phyloP scores from a whole-genome alignment of 2,329 filamentous ascomycete species.

The Colletotrichum graminicola region DNA sequence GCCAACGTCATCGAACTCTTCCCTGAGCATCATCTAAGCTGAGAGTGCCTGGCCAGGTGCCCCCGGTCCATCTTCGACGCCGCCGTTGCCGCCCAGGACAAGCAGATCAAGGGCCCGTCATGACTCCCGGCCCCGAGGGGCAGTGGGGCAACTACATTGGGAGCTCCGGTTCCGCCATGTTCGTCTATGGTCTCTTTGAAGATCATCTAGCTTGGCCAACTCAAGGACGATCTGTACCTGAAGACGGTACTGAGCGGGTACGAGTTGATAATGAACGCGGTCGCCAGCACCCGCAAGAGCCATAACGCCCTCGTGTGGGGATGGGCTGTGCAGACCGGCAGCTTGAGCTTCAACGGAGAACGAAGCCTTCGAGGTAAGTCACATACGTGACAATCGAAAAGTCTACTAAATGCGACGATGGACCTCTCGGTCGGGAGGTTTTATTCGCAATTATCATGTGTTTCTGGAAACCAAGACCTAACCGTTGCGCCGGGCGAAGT shows the following conservation, averaged over 20 bases:
- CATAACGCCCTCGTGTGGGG: conserved; percentile 58
- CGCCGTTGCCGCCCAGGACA: no score
- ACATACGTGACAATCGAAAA: neutral
- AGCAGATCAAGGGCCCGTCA: no score
- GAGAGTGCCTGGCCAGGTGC: no score
- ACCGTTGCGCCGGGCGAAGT: neutral
- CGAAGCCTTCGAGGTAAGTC: conserved; percentile 56
- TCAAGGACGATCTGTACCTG: conserved; percentile 49
- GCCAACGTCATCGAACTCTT: no score
- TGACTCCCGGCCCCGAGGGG: no score
- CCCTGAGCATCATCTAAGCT: no score
- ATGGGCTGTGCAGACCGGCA: conserved; percentile 52
- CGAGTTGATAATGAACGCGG: conserved; percentile 57
- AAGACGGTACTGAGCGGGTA: conserved; percentile 58
- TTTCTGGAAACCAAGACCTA: neutral
- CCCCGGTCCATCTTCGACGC: no score
- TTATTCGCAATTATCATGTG: neutral
- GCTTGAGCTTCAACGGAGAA: conserved; percentile 52
- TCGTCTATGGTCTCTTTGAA: no score
- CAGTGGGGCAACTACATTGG: no score
- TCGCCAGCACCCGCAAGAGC: conserved; percentile 56
- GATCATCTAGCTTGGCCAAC: no score
- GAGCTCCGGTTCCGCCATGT: no score
- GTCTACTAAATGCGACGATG: neutral
- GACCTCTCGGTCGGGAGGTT: no score